phyloP scores from a whole-genome alignment of 305 asterid genomes.

The Solanum hybrid region DNA sequence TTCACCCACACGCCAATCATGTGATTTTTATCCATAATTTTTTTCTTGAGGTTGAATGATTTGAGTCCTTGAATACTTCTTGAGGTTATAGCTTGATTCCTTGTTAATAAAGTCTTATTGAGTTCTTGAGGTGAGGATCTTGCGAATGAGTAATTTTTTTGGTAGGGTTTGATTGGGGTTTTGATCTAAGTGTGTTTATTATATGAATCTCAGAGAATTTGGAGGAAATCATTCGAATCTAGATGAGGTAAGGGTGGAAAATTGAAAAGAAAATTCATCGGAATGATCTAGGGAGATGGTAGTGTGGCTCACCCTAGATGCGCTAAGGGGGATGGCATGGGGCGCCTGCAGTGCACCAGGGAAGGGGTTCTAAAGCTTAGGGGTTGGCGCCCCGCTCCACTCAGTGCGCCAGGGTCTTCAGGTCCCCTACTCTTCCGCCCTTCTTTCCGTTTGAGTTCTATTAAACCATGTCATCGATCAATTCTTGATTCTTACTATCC shows the following conservation, averaged over 20 bases:
- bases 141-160: not conserved
- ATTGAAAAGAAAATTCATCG: not conserved
- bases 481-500: too few species aligned
- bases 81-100: too few species aligned
- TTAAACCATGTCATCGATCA: too few species aligned
- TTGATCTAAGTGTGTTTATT: not conserved
- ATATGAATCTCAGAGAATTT: not conserved
- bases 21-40: too few species aligned
- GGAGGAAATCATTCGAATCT: not conserved
- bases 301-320: fast-evolving
- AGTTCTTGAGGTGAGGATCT: not conserved
- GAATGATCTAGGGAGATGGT: not conserved
- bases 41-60: too few species aligned
- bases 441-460: not conserved
- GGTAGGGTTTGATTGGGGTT: not conserved
- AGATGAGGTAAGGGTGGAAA: not conserved
- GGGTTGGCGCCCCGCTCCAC: not conserved
- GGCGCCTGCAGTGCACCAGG: not conserved
- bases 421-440: not conserved
- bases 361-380: not conserved
- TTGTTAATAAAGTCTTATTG: too few species aligned
- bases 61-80: too few species aligned
- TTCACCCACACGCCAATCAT: too few species aligned
- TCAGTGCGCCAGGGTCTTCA: not conserved
- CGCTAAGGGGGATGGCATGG: too few species aligned